A percentile compares a stretch with the other conserved stretches of the same genome.
Conservation (phyloP, 2,329 filamentous ascomycete species). For the Paraphaeosphaeria sporulosa region DNA sequence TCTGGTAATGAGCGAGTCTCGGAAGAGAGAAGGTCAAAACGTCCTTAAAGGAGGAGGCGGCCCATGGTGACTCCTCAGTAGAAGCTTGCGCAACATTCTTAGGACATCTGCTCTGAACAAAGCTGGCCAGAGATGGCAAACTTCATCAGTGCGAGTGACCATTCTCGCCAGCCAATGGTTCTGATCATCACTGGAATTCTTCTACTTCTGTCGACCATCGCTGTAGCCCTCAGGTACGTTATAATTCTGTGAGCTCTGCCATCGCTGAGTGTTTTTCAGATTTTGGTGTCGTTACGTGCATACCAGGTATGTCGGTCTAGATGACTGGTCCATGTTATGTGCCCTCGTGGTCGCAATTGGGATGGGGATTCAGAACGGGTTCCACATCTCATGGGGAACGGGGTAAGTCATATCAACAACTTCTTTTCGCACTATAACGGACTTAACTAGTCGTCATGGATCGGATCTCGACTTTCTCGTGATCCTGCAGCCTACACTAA, state of each 20-base stretch:
- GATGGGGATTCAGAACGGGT: constrained; percentile 18
- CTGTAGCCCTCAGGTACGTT: constrained; percentile 10
- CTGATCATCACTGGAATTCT: constrained; percentile 22
- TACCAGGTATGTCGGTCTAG: constrained; percentile 22
- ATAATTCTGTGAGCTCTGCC: too few relatives aligned
- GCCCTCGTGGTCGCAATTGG: constrained; percentile 17
- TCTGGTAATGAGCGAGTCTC: background rate
- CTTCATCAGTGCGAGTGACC: constrained; percentile 22
- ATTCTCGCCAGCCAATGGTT: constrained; percentile 31
- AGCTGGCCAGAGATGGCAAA: constrained; percentile 13
- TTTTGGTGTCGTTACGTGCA: constrained; percentile 23
- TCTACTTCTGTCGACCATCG: constrained; percentile 21
- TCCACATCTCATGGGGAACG: constrained; percentile 23
- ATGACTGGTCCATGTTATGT: constrained; percentile 28
- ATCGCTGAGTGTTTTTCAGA: constrained; percentile 8
- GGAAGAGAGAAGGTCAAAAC: background rate
- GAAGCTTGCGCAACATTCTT: background rate
- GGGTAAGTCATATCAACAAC: constrained; percentile 13
- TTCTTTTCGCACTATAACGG: background rate
- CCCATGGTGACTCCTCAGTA: background rate
- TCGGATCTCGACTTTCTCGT: constrained; percentile 18
- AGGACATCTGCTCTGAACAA: background rate
- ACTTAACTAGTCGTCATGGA: constrained; percentile 18
- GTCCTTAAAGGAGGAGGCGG: background rate
- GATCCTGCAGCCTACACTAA: constrained; percentile 27